A percentile compares a stretch with the other conserved stretches of the same genome.
phyloP scores from a whole-genome alignment of 768 basidiomycete genomes.

The Auriscalpium orientale region DNA sequence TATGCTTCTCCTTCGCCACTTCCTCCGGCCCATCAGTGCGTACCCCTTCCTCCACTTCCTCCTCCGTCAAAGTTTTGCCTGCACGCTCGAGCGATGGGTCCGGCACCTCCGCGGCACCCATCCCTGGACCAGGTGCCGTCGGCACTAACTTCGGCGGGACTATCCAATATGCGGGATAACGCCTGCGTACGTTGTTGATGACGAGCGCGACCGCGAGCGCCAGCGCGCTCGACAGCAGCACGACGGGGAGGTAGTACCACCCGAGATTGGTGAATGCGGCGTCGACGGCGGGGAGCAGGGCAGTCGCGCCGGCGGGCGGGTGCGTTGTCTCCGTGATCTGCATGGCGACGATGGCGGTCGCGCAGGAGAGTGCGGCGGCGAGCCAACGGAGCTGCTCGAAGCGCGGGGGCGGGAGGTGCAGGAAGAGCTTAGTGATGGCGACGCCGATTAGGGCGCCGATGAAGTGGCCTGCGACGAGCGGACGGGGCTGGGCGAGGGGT shows the following conservation, averaged over 20 bases:
- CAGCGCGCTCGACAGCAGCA: constrained; percentile 40
- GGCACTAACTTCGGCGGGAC: constrained; percentile 9
- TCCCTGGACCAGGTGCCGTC: not conserved
- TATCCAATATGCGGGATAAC: constrained; percentile 44
- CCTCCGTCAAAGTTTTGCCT: not conserved
- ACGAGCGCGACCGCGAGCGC: constrained; percentile 38
- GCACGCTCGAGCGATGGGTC: no score
- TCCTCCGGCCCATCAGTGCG: not conserved
- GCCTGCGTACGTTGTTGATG: constrained; percentile 43
- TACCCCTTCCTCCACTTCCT: not conserved
- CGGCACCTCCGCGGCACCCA: not conserved
- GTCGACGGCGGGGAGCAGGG: constrained; percentile 40
- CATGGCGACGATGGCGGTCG: constrained; percentile 34
- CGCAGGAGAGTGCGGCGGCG: constrained; percentile 36
- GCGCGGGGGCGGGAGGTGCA: constrained; percentile 33
- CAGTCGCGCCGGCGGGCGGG: constrained; percentile 54
- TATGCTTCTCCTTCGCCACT: not conserved
- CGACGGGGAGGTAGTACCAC: constrained; percentile 47
- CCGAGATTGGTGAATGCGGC: constrained; percentile 22
- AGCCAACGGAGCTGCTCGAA: constrained; percentile 43
- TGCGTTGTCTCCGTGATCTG: constrained; percentile 45
- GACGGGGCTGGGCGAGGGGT: constrained; percentile 46
- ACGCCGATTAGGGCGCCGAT: constrained; percentile 41
- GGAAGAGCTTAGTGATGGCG: constrained; percentile 45
- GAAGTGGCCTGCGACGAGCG: constrained; percentile 45